These are phyloP conservation scores for Trichophyton schoenleinii DNA, from an alignment of 2,329 filamentous ascomycete species.

Conservation along the genomic window DNA sequence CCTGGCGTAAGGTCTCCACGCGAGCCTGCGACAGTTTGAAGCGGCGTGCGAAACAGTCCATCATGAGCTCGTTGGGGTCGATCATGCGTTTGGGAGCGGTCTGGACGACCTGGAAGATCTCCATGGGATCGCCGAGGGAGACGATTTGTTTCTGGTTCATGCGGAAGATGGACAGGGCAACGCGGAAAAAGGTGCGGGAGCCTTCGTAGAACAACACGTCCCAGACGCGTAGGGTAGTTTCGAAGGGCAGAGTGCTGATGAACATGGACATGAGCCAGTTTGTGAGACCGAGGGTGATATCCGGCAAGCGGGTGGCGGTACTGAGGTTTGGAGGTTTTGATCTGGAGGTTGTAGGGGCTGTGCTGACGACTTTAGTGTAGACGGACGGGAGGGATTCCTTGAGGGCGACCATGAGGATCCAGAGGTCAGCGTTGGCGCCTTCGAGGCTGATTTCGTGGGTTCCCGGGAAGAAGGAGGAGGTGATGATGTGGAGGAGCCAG, in stretches of 20 bases:
- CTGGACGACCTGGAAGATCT: conserved; percentile 91
- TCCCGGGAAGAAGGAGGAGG: conserved; percentile 72
- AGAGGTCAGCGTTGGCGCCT: conserved; percentile 84
- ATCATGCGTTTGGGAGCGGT: conserved; percentile 67
- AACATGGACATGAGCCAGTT: conserved; percentile 98
- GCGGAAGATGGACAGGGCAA: conserved; percentile 85
- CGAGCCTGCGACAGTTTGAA: conserved; percentile 70
- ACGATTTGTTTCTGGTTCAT: conserved; percentile 69
- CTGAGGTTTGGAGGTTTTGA: conserved; percentile 32
- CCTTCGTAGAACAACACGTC: conserved; percentile 94
- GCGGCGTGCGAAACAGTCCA: conserved; percentile 66
- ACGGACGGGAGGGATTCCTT: conserved; percentile 70
- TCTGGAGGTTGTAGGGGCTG: conserved; percentile 33
- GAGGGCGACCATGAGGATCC: conserved; percentile 78
- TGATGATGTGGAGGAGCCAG: conserved; percentile 87
- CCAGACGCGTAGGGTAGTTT: conserved; percentile 86
- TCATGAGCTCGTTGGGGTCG: conserved; percentile 70
- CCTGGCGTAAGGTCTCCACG: conserved; percentile 62
- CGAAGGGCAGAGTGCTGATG: conserved; percentile 82
- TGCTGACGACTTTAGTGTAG: conserved; percentile 78
- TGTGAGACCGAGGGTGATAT: conserved; percentile 83
- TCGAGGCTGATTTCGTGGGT: conserved; percentile 86
- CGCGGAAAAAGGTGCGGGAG: conserved; percentile 82
- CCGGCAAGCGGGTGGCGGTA: conserved; percentile 52
- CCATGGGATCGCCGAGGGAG: conserved; percentile 72